Evolutionary conservation across 2,329 filamentous ascomycete genomes (phyloP), one percentile per base, ranked within the genome.

Genomic region (Ilyonectria destructans): DNA sequence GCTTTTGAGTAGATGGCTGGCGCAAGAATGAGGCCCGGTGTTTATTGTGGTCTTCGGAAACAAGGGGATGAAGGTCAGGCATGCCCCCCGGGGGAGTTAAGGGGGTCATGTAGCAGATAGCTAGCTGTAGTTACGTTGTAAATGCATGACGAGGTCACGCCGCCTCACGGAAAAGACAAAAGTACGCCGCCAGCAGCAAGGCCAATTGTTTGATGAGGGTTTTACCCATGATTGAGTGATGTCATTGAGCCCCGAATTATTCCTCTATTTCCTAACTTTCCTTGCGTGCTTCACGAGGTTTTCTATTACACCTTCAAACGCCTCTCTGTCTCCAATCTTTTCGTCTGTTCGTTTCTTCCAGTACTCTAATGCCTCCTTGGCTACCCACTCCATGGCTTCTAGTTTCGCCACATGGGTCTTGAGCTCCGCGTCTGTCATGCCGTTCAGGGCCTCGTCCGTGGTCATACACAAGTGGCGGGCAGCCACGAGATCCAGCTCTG

Each of bases 231-330:
- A 37, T 49, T 54, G 21, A 26, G 35, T 29, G 43, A 35, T 37
- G 35, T 58, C 12, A 65, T 58, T 19, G 31, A 52, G n/a, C 45
- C 45, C 52, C 40, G 17, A 59, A 71, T 71, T 65, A 70, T 26
- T 46, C 52, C 40, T 73, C 83, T 84, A 94, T 82, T 95, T 96
- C 78, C 94, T 88, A 64, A 94, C 90, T 83, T 95, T 94, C 80
- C 94, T 88, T 57, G 94, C 94, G 83, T 97, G 94, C 80, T 95
- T 96, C 49, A 98, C 96, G 72, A 98, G 82, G 80, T 97, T 98
- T 83, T 97, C 96, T 86, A 98, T 98, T 17, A 98, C 96, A 1
- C 94, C 95, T 79, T 98, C 96, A 80, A 98, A 96, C 3, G 95
- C 94, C 79, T 98, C 96, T 74, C 96, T 92, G 78, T 98, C 96